Base-by-base conservation (phyloP, 306 rosid species). In the Trifolium pratense region DNA sequence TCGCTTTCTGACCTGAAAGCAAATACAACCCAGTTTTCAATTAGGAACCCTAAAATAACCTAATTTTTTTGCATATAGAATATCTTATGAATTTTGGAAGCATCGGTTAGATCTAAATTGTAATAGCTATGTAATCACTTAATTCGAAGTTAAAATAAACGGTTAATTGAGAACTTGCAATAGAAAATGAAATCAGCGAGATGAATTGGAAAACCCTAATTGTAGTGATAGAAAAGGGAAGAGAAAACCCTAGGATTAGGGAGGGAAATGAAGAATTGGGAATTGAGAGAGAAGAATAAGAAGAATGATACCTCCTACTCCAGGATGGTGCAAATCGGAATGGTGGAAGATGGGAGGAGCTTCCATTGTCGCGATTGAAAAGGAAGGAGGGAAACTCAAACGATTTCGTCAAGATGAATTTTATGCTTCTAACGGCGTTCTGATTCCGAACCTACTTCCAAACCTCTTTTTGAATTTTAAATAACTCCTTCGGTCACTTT, bases 391-490 rank as follows among this genome's bases (percentile, higher is more conserved):
- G 84, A 63, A 74, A 25, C 20, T 48, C 21, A 8, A 75, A 83
- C 31, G 21, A 79, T 15, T 31, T 12, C 49, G 86, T 81, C 56
- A 66, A 60, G 3, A 48, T 4, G 55, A 7, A 11, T 9, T 36
- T 7, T 36, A 36, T 57, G 7, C 65, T 25, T n/a, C 51, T 26
- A 74, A 87, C 87, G 89, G 85, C 85, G 81, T 57, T 76, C 89
- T 85, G 74, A 84, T 57, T 76, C 89, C 86, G 74, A 84, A 62
- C 85, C 87, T 65, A 67, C n/a, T 61, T n/a, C 82, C 92, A 51
- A 80, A 31, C 86, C 91, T 77, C 21, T 7, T 56, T 87, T 84
- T 57, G 79, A 81, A 46, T 52, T 52, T 6, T 52, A 9, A 52
- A 9, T 9, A 18, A 9, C 49, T 43, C 49, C 49, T 14, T 2